A percentile compares a stretch with the other conserved stretches of the same genome.
Conservation (phyloP, 495 filamentous ascomycete species). For the Trichocladium antarcticum region DNA sequence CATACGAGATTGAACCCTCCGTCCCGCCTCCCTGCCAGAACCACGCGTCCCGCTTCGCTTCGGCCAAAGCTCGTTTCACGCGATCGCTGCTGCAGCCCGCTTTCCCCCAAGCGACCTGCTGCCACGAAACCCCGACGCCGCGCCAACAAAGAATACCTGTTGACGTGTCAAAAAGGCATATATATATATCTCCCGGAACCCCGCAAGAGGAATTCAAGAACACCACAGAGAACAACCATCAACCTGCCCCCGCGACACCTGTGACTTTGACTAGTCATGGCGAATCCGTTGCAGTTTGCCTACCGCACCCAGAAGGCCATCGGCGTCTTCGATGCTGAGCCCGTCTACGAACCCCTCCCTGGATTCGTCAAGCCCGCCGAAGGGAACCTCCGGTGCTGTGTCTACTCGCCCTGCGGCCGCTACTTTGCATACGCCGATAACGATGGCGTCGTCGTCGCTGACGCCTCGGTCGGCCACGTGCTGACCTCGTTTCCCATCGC, state of each 20-base stretch:
- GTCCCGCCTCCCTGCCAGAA: background rate
- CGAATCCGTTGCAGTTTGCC: conserved; percentile 78
- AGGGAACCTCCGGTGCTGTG: conserved; percentile 86
- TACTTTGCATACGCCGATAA: conserved; percentile 92
- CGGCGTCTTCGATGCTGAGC: conserved; percentile 81
- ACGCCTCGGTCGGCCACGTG: conserved; percentile 67
- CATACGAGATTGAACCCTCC: background rate
- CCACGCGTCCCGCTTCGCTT: background rate
- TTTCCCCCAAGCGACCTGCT: too few species aligned
- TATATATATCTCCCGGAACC: background rate
- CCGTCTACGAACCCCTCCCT: conserved; percentile 73
- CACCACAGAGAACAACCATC: conserved; percentile 7
- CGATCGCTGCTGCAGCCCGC: background rate
- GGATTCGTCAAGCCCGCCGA: conserved; percentile 84
- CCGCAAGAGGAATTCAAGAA: conserved; percentile 15
- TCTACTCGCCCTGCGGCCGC: conserved; percentile 86
- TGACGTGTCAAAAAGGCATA: background rate
- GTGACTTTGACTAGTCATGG: conserved; percentile 85
- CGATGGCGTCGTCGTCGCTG: conserved; percentile 73
- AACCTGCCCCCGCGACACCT: conserved; percentile 34
- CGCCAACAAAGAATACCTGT: too few species aligned
- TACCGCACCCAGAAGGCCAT: conserved; percentile 94
- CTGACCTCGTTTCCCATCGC: conserved; percentile 61
- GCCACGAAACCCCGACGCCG: too few species aligned
- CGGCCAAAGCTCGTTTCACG: background rate